Evolutionary conservation across 2,329 filamentous ascomycete genomes (phyloP), one percentile per base, ranked within the genome.

Genomic region (Leptographium flavum): DNA sequence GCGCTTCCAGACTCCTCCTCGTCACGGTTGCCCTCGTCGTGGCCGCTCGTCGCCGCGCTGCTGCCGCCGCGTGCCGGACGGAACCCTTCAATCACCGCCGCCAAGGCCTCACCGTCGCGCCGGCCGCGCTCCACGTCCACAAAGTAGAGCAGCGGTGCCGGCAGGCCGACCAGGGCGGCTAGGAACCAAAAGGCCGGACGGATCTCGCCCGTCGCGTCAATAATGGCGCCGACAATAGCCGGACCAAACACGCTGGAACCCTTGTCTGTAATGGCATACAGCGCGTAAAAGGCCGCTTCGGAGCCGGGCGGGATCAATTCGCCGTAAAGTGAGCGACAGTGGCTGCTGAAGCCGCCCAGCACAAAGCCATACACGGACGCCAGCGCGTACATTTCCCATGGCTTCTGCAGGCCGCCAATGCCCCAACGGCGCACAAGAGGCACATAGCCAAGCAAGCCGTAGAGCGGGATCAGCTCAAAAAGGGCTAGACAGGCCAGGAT

Each of bases 251-350:
- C 71, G 58, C 85, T 93, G 21, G 84, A 92, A 1, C 90, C 88
- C 62, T 98, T 98, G 61, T 98, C 92, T 2, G 92, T 96, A 51
- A 96, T 95, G 31, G 92, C 92, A 58, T 96, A 98, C 2, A 98
- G 70, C 0, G 90, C 88, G 59, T 94, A 98, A 58, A 98, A 98
- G 0, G 90, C 88, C 0, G 92, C 88, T 63, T 98, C 92, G 27
- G 83, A 93, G 4, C 92, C 92, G 0, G 87, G 86, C 2, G 92
- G 92, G 45, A 98, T 94, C 46, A 98, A 71, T 61, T 96, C 88
- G 33, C 87, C 88, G 58, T 86, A 98, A 5, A 98, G 71, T 49
- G 85, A 88, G 36, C 92, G 81, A 58, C 92, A 96, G 62, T 96
- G 95, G 22, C 83, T 83, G 47, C 84, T 87, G 35, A 98, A 66